These are phyloP conservation scores for Recurvomyces mirabilis DNA, from an alignment of 495 filamentous ascomycete species.

Conservation along the genomic window DNA sequence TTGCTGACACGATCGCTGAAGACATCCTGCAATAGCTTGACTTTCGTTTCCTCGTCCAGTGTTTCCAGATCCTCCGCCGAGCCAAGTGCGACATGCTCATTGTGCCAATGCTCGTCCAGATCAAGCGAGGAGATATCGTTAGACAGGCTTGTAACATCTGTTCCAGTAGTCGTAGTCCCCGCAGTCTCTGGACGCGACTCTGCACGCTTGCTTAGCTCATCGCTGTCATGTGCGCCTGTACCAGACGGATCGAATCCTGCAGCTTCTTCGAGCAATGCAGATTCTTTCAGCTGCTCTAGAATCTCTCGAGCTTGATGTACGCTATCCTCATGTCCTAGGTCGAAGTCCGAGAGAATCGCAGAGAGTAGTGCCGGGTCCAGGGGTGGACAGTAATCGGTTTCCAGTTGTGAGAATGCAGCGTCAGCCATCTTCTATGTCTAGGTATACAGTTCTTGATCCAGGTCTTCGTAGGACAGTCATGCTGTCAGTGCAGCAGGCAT, in stretches of 20 bases:
- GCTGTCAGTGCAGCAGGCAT: too few relatives aligned
- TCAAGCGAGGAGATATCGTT: conserved; percentile 22
- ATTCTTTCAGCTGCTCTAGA: conserved; percentile 47
- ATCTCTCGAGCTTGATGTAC: conserved; percentile 42
- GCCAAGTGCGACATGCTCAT: conserved; percentile 15
- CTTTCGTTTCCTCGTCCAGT: conserved; percentile 41
- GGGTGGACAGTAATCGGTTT: conserved; percentile 46
- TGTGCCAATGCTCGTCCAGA: conserved; percentile 24
- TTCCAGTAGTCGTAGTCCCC: conserved; percentile 31
- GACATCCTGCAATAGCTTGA: conserved; percentile 47
- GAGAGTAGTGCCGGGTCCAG: conserved; percentile 53
- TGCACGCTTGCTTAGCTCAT: conserved; percentile 9
- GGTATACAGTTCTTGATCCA: conserved; percentile 15
- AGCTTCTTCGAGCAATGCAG: conserved; percentile 52
- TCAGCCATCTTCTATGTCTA: conserved; percentile 20
- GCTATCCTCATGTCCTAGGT: conserved; percentile 38
- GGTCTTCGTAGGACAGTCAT: conserved; percentile 10
- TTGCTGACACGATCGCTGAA: conserved; percentile 51
- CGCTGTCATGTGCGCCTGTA: conserved; percentile 33
- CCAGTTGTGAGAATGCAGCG: conserved; percentile 3
- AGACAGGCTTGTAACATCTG: conserved; percentile 37
- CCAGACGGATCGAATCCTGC: conserved; percentile 72
- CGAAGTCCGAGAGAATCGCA: conserved; percentile 56
- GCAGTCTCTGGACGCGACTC: conserved; percentile 10
- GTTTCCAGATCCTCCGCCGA: conserved; percentile 18